These are phyloP conservation scores for Cordyceps javanica DNA, from an alignment of 2,329 filamentous ascomycete species.

Conservation along the genomic window DNA sequence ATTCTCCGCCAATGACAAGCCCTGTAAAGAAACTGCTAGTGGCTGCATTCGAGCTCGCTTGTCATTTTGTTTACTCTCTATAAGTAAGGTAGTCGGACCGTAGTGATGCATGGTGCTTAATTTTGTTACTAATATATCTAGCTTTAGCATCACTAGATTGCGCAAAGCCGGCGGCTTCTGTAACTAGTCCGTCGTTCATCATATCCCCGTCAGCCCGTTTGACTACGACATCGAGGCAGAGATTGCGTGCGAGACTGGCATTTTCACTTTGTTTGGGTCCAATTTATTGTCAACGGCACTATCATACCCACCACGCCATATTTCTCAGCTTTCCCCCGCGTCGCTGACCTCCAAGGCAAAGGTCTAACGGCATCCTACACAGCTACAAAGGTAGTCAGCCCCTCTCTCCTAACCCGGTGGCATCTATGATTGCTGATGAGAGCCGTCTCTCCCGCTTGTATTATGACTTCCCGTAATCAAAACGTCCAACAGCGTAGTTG, in stretches of 20 bases:
- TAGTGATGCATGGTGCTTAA: no score
- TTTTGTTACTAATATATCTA: no score
- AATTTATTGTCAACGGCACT: background rate
- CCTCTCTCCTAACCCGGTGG: background rate
- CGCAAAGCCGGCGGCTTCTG: background rate
- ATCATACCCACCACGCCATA: background rate
- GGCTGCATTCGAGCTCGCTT: background rate
- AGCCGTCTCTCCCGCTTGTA: background rate
- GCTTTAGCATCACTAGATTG: background rate
- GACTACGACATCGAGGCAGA: background rate
- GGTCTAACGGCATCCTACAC: background rate
- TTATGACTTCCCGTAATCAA: background rate
- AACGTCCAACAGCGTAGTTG: background rate
- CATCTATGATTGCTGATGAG: background rate
- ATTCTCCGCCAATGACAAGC: conserved; percentile 9
- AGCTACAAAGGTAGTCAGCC: background rate
- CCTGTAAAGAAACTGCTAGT: background rate
- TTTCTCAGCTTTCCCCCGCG: background rate
- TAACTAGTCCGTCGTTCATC: background rate
- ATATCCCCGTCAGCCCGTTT: background rate
- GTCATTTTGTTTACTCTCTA: background rate
- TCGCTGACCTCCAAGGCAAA: no score
- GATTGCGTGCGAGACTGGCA: background rate
- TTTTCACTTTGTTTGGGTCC: background rate
- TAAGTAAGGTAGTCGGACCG: no score